Conservation (phyloP, 441 rosid genomes). For the Pelargonium australe region DNA sequence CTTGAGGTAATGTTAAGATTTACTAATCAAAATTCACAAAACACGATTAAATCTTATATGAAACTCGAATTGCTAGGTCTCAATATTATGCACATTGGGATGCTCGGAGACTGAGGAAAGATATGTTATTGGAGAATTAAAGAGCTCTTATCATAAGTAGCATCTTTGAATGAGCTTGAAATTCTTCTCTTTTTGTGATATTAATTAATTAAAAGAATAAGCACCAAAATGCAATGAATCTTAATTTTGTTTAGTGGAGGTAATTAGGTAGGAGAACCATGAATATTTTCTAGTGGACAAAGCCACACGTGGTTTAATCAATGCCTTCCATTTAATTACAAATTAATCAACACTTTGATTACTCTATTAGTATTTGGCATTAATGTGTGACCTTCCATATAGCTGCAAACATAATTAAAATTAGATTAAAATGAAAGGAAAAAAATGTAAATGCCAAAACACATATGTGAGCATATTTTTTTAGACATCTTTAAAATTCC, state of each 20-base stretch:
- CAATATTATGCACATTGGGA: not conserved
- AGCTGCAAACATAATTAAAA: too few species aligned
- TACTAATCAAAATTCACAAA: too few species aligned
- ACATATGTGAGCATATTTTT: too few species aligned
- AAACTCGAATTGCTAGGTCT: not conserved
- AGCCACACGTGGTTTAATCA: not conserved
- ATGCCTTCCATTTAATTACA: not conserved
- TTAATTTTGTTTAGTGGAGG: not conserved
- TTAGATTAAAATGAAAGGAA: too few species aligned
- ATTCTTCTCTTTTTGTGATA: not conserved
- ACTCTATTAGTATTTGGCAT: too few species aligned
- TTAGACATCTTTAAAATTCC: too few species aligned
- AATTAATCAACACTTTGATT: too few species aligned
- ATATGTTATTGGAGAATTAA: slow-evolving; percentile 15
- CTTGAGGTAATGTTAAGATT: too few species aligned
- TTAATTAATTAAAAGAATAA: not conserved
- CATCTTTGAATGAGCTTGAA: not conserved
- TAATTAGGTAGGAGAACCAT: not conserved
- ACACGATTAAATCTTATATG: not conserved
- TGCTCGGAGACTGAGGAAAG: slow-evolving; percentile 15
- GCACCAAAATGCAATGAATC: not conserved
- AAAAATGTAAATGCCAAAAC: too few species aligned
- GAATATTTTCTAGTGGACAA: not conserved
- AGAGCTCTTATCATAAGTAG: slow-evolving; percentile 10
- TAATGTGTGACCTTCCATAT: too few species aligned